These are phyloP conservation scores for Calonectria crousiana DNA, from an alignment of 2,329 filamentous ascomycete genomes.

Conservation along the genomic window DNA sequence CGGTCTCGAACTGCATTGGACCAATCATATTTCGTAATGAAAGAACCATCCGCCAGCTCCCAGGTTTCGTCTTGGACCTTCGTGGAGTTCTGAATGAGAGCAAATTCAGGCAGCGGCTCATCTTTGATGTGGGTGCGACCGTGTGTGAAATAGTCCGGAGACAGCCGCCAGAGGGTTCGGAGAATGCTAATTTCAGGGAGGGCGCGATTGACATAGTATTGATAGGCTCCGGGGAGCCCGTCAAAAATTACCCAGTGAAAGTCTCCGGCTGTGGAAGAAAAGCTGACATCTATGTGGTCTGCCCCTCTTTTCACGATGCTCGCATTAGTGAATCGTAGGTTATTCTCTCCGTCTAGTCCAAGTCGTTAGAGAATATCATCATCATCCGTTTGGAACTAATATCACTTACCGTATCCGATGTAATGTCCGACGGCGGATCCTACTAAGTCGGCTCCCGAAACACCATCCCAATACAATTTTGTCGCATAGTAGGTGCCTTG, in stretches of 20 bases:
- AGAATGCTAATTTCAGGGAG: neutral
- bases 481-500: neutral
- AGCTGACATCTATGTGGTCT: neutral
- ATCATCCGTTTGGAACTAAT: neutral
- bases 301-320: neutral
- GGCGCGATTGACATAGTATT: neutral
- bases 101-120: neutral
- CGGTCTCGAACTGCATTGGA: neutral
- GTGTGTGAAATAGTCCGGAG: neutral
- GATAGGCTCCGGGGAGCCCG: neutral
- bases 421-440: neutral
- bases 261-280: neutral
- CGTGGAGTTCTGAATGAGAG: neutral
- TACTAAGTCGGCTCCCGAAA: neutral
- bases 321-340: neutral
- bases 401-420: neutral
- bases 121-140: neutral
- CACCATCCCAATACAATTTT: neutral
- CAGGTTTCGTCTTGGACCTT: slow-evolving; percentile 4
- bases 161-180: neutral
- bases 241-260: slow-evolving; percentile 1
- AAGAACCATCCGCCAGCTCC: neutral
- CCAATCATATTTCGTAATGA: neutral
- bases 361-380: neutral
- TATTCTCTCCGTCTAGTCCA: neutral